Base-by-base conservation (phyloP, 495 filamentous ascomycete genomes). In the Amniculicola lignicola region DNA sequence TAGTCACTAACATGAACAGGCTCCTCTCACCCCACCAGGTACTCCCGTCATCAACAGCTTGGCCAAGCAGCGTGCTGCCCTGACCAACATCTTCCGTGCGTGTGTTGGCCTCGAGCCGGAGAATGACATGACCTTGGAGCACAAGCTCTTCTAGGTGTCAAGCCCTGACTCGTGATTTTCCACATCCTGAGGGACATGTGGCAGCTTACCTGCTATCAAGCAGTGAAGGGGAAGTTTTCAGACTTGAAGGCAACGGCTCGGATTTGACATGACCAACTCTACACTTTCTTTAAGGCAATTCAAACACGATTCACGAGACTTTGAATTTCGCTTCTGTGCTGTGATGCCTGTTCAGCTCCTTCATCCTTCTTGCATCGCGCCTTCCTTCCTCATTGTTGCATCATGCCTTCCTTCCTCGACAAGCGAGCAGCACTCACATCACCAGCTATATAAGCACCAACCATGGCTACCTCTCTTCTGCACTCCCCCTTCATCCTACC, bases 41-140 rank as follows among this genome's bases (percentile, higher is more conserved):
- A 95, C 93, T 19, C 93, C 93, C 11, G 94, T 99, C 44, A 82
- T 99, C 74, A 99, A 99, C 69, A 82, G 93, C 36, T 80, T 99
- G 57, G 88, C 86, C 68, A 99, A 99, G 84, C 93, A 99, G 79
- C 88, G 93, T 58, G 85, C 79, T 59, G 91, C 92, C 19, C 72
- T 99, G 71, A 89, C 88, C 70, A 99, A 99, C 80, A 96, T 99
- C 75, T 94, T 99, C 84, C 90, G 92, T 65, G 94, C 94, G 45
- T 97, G 94, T 65, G 86, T 99, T 68, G 93, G 93, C 66, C 80
- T 99, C 56, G 89, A 95, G 81, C 93, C 94, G 19, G 93, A 99
- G 82, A 93, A 85, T 43, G 93, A 99, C 71, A 97, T 99, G 94
- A 96, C 92, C 43, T 81, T 99, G 35, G 93, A 99, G 82, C 93